Conservation (phyloP, 192 early-diverging fungal genomes). For the Funneliformis mosseae region DNA sequence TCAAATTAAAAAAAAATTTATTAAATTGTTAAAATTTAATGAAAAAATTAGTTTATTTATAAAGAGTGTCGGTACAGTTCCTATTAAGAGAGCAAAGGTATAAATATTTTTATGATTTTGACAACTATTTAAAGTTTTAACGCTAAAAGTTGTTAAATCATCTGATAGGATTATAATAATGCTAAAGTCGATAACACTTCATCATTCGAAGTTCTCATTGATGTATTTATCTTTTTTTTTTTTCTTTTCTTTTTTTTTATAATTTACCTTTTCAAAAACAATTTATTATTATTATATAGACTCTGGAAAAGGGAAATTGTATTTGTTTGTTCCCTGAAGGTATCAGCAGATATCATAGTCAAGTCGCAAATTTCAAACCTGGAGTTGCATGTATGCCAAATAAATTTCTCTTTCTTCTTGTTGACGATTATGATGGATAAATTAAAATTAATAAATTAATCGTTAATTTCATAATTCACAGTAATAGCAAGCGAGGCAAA, state of each 20-base stretch:
- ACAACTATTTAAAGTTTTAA: conserved; percentile 36
- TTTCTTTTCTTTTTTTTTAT: not conserved
- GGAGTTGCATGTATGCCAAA: conserved; percentile 34
- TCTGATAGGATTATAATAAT: conserved; percentile 4
- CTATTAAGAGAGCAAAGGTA: conserved; percentile 44
- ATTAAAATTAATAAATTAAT: not conserved
- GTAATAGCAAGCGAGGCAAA: conserved; percentile 49
- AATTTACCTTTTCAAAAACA: not conserved
- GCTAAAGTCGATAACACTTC: not conserved
- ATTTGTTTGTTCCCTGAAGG: conserved; percentile 46
- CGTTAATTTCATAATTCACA: not conserved
- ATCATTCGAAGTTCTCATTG: not conserved
- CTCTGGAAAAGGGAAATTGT: conserved; percentile 11
- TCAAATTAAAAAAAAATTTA: not conserved
- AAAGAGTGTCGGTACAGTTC: conserved; percentile 43
- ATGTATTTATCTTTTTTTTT: conserved; percentile 8
- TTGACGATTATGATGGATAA: not conserved
- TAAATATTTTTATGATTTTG: conserved; percentile 36
- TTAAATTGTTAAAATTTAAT: too few species aligned
- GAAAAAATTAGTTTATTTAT: conserved; percentile 39
- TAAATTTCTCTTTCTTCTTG: not conserved
- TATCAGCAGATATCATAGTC: conserved; percentile 42
- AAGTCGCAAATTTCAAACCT: conserved; percentile 43
- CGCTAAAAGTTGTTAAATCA: conserved; percentile 34
- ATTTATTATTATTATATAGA: not conserved